Evolutionary conservation across 768 basidiomycete species (phyloP).

Genomic region (Panaeolus cyanescens): DNA sequence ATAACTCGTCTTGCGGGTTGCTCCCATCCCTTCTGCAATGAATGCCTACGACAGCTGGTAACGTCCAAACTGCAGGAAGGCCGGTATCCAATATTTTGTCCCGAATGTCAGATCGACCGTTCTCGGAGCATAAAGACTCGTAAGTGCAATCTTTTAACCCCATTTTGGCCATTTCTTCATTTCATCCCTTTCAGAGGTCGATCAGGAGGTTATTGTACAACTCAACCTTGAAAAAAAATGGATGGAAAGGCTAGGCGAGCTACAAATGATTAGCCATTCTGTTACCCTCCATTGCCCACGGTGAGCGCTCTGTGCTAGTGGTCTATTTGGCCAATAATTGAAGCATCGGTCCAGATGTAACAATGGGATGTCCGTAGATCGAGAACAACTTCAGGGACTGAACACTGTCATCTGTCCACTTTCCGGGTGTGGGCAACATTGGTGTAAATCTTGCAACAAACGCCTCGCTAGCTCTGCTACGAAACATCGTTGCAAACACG

Average conservation of each 20-base stretch:
- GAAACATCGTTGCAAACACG: slow-evolving; percentile 60
- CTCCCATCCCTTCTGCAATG: slow-evolving; percentile 53
- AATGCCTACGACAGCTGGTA: slow-evolving; percentile 48
- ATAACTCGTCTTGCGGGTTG: slow-evolving; percentile 46
- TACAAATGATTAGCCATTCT: slow-evolving; percentile 39
- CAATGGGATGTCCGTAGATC: slow-evolving; percentile 50
- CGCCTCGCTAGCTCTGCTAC: slow-evolving; percentile 36
- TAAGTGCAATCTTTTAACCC: slow-evolving; percentile 5
- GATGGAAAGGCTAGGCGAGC: slow-evolving; percentile 22
- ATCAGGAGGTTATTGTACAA: slow-evolving; percentile 13
- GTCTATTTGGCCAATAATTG: not conserved
- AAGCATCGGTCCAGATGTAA: slow-evolving; percentile 50
- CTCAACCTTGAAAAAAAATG: slow-evolving; percentile 39
- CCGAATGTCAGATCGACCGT: slow-evolving; percentile 45
- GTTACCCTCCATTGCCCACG: slow-evolving; percentile 42
- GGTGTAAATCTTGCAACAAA: slow-evolving; percentile 66
- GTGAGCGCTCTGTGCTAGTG: slow-evolving; percentile 22
- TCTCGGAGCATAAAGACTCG: slow-evolving; percentile 31
- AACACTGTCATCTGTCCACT: slow-evolving; percentile 51
- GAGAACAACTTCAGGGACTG: slow-evolving; percentile 41
- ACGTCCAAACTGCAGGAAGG: slow-evolving; percentile 49
- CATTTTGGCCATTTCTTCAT: not conserved
- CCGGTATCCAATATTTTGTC: slow-evolving; percentile 64
- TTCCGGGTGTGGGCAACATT: slow-evolving; percentile 46
- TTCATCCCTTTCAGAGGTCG: slow-evolving; percentile 13